Evolutionary conservation across 225 moss, liverwort and hornwort genomes (phyloP).

Genomic region (Polytrichum commune): DNA sequence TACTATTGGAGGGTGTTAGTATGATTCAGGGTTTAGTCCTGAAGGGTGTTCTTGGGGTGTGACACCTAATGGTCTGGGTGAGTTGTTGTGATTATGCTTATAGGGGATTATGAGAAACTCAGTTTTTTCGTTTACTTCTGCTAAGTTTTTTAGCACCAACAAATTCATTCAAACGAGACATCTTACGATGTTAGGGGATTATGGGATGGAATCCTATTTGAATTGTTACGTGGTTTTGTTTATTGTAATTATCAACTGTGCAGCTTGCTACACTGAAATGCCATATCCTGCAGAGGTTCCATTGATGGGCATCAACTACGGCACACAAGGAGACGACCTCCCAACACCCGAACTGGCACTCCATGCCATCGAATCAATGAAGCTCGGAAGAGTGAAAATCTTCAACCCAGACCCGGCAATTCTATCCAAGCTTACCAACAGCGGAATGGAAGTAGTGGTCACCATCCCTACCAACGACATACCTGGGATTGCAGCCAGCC

Average conservation of each 20-base stretch:
- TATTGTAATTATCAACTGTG: no score
- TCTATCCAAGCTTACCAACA: constrained; percentile 48
- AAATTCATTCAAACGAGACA: no score
- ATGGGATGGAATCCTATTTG: neutral
- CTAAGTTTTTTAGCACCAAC: no score
- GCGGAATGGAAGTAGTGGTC: constrained; percentile 47
- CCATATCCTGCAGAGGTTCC: constrained; percentile 11
- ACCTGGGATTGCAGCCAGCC: constrained; percentile 29
- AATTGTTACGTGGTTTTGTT: neutral
- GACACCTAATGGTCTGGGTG: no score
- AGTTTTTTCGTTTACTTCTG: neutral
- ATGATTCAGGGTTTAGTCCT: no score
- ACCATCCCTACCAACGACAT: constrained; percentile 55
- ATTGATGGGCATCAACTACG: constrained; percentile 72
- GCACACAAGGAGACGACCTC: constrained; percentile 58
- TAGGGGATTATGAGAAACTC: neutral
- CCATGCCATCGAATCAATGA: constrained; percentile 42
- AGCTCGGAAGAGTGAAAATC: constrained; percentile 66
- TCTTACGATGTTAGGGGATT: neutral
- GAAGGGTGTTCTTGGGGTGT: no score
- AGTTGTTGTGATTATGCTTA: no score
- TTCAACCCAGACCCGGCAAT: constrained; percentile 57
- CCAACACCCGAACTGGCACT: constrained; percentile 37
- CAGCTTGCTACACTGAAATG: neutral
- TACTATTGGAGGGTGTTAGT: neutral